phyloP scores from a whole-genome alignment of 2,329 filamentous ascomycete species.

The Madurella fahalii region DNA sequence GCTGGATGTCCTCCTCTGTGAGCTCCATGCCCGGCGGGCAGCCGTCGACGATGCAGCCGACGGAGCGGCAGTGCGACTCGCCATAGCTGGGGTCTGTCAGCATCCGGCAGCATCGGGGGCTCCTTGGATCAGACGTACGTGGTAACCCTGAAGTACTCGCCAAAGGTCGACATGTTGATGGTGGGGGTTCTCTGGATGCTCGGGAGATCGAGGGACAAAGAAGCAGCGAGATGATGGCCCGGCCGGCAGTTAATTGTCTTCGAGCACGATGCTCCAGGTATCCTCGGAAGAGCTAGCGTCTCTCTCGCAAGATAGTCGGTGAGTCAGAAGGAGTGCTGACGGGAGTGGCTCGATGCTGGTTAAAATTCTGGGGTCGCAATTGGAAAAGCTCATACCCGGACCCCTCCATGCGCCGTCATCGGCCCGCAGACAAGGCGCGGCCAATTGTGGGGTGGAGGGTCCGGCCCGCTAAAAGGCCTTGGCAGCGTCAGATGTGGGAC shows the following conservation, averaged over 20 bases:
- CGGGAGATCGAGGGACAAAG: neutral
- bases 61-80: conserved; percentile 74
- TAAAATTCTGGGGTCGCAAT: conserved; percentile 4
- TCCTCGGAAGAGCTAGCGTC: neutral
- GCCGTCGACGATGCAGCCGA: conserved; percentile 93
- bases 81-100: conserved; percentile 38
- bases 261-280: neutral
- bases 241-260: neutral
- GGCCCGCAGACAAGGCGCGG: conserved; percentile 14
- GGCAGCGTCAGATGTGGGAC: conserved; percentile 1
- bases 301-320: neutral
- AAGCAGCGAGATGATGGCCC: neutral
- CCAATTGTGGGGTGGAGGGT: conserved; percentile 1
- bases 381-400: conserved; percentile 18
- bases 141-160: conserved; percentile 74
- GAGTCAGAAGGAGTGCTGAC: conserved; percentile 14
- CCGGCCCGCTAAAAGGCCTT: neutral
- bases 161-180: conserved; percentile 77
- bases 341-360: conserved; percentile 5
- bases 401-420: conserved; percentile 26
- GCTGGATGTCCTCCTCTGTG: conserved; percentile 84
- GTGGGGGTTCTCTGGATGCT: neutral
- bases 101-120: neutral
- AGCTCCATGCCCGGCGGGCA: conserved; percentile 83
- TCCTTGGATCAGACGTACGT: conserved; percentile 52